phyloP scores from a whole-genome alignment of 2,329 filamentous ascomycete species.

The Cercospora sesami region DNA sequence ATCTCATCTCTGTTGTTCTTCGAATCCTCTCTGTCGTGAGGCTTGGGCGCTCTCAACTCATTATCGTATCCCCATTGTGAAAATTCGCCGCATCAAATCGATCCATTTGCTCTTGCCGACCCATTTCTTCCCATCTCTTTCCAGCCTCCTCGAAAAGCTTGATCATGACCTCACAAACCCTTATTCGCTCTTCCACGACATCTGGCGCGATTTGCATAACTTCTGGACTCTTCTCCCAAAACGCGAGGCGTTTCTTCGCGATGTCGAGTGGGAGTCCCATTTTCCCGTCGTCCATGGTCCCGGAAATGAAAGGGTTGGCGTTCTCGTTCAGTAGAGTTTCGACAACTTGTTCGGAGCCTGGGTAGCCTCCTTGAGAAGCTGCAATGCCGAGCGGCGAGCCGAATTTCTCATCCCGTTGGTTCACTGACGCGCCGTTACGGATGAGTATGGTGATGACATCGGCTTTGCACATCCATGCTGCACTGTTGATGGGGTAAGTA shows the following conservation, averaged over 20 bases:
- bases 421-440: conserved; percentile 30
- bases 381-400: conserved; percentile 37
- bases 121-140: conserved; percentile 7
- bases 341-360: conserved; percentile 34
- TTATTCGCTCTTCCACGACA: conserved; percentile 21
- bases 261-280: conserved; percentile 11
- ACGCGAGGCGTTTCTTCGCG: conserved; percentile 10
- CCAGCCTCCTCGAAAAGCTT: conserved; percentile 20
- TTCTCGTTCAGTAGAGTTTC: conserved; percentile 32
- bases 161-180: conserved; percentile 25
- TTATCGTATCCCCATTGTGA: background rate
- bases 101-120: conserved; percentile 1
- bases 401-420: conserved; percentile 25
- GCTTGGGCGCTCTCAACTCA: background rate
- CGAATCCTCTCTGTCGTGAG: background rate
- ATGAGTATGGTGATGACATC: conserved; percentile 32
- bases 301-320: conserved; percentile 7
- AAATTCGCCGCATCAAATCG: conserved; percentile 7
- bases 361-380: conserved; percentile 23
- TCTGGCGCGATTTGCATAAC: conserved; percentile 13
- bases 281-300: background rate
- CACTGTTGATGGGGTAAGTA: conserved; percentile 30
- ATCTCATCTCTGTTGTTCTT: background rate
- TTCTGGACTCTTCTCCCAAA: conserved; percentile 16
- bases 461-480: conserved; percentile 29